Base-by-base conservation (phyloP, 352 stramenopile species). In the Phytophthora europaea region DNA sequence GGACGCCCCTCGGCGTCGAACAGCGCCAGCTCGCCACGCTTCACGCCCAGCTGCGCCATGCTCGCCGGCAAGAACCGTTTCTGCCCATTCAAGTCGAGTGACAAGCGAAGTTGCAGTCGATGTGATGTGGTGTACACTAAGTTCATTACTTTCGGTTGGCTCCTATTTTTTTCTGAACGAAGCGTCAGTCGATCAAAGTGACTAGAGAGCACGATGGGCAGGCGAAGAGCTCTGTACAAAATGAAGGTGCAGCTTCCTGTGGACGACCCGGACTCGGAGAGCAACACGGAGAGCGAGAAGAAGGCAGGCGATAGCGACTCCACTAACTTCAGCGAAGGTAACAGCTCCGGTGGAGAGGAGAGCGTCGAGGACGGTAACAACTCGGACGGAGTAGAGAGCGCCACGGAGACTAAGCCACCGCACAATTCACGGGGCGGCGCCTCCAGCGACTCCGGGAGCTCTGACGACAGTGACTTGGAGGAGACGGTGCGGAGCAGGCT, bases 21-120 rank as follows among this genome's bases (percentile, higher is more conserved):
- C 52, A 95, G 67, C 52, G 61, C 67, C 58, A 95, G 70, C 52
- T 81, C 70, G 22, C 85, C 83, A 31, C 83, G 81, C 73, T 91
- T 90, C n/a, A 95, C 68, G 53, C 88, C 88, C 13, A 95, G 70
- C 13, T 63, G 67, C 52, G 80, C 73, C 58, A 73, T 80, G 18
- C 40, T 61, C 67, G 12, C 18, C 12, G 12, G 12, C 38, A 45
- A 45, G 61, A 66, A 58, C 70, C 47, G 65, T 68, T 76, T 64
- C 36, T 65, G 51, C 48, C 56, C 38, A 43, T 58, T 51, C 18
- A 61, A 34, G 13, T 45, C 43, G 43, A 20, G 43, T 50, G 43
- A 45, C 38, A 45, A 15, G 38, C 38, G 38, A 45, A 45, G 28
- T 31, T 31, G 28, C 28, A 45, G 38, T 45, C 18, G 38, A 13